Evolutionary conservation across 2,329 filamentous ascomycete genomes (phyloP).

Genomic region (Penicillium freii): DNA sequence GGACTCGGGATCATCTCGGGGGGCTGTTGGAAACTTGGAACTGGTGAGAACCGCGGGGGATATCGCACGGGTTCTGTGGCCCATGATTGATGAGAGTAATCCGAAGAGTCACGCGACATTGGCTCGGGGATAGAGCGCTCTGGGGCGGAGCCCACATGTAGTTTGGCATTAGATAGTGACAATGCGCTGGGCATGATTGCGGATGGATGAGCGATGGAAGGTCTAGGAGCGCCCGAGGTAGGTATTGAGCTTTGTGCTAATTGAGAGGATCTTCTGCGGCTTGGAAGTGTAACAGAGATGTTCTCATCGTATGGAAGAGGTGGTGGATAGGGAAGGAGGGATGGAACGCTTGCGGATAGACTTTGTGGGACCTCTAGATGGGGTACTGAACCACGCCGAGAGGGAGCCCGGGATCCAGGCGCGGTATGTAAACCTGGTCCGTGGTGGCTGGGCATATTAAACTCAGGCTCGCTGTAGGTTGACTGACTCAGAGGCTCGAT

Average conservation of each 20-base stretch:
- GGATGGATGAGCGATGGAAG: constrained; percentile 31
- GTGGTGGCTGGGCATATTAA: constrained; percentile 17
- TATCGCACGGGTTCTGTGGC: constrained; percentile 37
- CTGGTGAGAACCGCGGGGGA: constrained; percentile 27
- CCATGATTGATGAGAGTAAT: constrained; percentile 37
- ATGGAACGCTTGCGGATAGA: constrained; percentile 30
- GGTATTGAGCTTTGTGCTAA: constrained; percentile 13
- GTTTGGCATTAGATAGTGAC: constrained; percentile 19
- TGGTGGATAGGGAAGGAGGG: constrained; percentile 22
- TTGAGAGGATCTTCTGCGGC: constrained; percentile 17
- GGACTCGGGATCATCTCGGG: constrained; percentile 6
- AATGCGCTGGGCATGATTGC: constrained; percentile 37
- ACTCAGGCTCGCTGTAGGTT: constrained; percentile 34
- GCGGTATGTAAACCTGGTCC: constrained; percentile 25
- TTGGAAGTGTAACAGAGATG: constrained; percentile 32
- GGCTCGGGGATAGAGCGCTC: constrained; percentile 30
- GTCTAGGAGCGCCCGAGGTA: constrained; percentile 6
- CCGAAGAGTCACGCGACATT: constrained; percentile 37
- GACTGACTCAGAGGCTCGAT: constrained; percentile 29
- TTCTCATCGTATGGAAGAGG: constrained; percentile 37
- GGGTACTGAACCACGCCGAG: constrained; percentile 21
- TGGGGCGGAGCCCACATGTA: constrained; percentile 27
- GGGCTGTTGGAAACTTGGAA: constrained; percentile 19
- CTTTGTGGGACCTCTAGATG: constrained; percentile 18
- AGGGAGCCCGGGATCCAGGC: constrained; percentile 26